A percentile compares a stretch with the other conserved stretches of the same genome.
These are phyloP conservation scores for Tylopilus sp. DNA, from an alignment of 1,284 basidiomycete species.

Conservation along the genomic window DNA sequence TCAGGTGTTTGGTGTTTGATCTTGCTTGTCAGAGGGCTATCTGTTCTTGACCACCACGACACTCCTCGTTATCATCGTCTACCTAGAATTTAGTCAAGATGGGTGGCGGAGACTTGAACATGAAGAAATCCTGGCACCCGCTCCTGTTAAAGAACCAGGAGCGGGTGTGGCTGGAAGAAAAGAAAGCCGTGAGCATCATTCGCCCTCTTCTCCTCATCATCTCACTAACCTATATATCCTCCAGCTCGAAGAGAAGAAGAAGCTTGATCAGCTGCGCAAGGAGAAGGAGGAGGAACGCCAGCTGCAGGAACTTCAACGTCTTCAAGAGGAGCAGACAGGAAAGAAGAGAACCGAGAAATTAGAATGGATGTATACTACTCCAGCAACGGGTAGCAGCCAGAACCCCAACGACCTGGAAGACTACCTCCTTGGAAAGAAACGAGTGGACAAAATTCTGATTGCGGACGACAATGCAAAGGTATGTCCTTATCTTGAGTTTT, in stretches of 20 bases:
- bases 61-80: constrained; percentile 10
- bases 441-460: constrained; percentile 92
- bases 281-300: constrained; percentile 97
- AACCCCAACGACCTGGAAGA: constrained; percentile 93
- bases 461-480: constrained; percentile 88
- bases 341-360: constrained; percentile 90
- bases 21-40: no score
- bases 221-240: constrained; percentile 13
- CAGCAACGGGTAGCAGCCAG: constrained; percentile 75
- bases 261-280: constrained; percentile 90
- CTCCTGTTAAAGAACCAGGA: constrained; percentile 98
- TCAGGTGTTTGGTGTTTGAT: no score
- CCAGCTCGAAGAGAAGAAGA: constrained; percentile 96
- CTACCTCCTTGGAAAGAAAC: constrained; percentile 96
- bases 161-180: constrained; percentile 98
- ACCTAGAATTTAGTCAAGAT: constrained; percentile 55
- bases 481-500: constrained; percentile 20
- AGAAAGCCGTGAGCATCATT: constrained; percentile 73
- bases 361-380: constrained; percentile 99
- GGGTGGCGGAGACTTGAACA: constrained; percentile 92
- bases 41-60: constrained; percentile 5
- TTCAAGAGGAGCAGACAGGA: constrained; percentile 92
- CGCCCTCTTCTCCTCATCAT: background rate
- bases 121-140: constrained; percentile 99
- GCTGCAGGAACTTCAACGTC: constrained; percentile 88